These are phyloP conservation scores for Gigaspora rosea DNA, from an alignment of 192 early-diverging fungal genomes.

Conservation along the genomic window DNA sequence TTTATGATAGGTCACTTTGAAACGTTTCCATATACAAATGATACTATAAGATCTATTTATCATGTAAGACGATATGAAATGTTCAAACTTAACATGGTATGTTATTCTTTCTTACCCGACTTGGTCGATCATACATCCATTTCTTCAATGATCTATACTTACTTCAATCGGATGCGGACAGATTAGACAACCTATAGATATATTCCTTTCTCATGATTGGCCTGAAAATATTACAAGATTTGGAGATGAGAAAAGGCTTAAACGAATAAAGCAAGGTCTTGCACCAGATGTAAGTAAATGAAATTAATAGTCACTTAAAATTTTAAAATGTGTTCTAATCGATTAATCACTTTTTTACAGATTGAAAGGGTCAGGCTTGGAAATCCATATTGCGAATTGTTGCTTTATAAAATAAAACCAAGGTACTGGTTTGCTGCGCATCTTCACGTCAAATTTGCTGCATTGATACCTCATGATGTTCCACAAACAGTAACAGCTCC, in stretches of 20 bases:
- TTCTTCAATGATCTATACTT: neutral
- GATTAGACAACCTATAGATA: conserved; percentile 76
- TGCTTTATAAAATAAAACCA: conserved; percentile 79
- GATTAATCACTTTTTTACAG: conserved; percentile 42
- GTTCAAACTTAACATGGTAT: conserved; percentile 55
- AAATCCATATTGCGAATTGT: conserved; percentile 65
- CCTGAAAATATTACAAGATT: conserved; percentile 80
- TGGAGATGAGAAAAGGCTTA: conserved; percentile 66
- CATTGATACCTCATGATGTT: conserved; percentile 56
- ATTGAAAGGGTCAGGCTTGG: conserved; percentile 73
- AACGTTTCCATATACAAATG: conserved; percentile 69
- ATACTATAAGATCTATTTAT: conserved; percentile 73
- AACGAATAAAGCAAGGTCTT: conserved; percentile 76
- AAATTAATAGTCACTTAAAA: neutral
- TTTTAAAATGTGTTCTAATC: no score
- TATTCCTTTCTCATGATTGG: conserved; percentile 97
- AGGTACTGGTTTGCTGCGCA: conserved; percentile 95
- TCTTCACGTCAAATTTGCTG: conserved; percentile 89
- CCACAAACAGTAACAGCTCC: neutral
- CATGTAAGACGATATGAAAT: conserved; percentile 87
- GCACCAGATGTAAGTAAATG: conserved; percentile 60
- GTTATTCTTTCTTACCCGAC: no score
- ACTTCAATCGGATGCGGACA: conserved; percentile 34
- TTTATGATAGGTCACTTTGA: conserved; percentile 68
- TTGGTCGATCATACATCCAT: neutral